Evolutionary conservation across 257 asterid species (phyloP).

Genomic region (Nicotiana undulata): DNA sequence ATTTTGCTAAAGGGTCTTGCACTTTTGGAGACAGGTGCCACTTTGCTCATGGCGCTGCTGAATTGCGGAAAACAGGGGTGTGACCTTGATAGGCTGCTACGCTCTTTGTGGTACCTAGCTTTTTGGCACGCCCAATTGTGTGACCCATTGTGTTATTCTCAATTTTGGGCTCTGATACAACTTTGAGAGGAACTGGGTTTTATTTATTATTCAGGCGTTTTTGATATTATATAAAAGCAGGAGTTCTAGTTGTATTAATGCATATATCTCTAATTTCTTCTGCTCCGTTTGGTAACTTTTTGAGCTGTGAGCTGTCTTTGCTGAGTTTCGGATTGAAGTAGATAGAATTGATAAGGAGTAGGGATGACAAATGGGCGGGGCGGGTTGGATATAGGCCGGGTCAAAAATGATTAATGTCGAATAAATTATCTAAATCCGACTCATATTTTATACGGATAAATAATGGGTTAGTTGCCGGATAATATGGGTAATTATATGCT

Average conservation of each 20-base stretch:
- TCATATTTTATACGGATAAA: no score
- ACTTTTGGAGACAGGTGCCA: slow-evolving; percentile 95
- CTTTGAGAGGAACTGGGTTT: background rate
- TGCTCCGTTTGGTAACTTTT: background rate
- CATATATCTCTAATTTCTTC: background rate
- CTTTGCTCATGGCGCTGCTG: slow-evolving; percentile 85
- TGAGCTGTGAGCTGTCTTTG: background rate
- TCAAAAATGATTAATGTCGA: no score
- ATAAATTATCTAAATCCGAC: no score
- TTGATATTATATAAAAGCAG: background rate
- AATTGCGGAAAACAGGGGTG: slow-evolving; percentile 52
- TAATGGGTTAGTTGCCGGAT: no score
- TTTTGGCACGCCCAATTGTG: background rate
- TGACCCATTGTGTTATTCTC: background rate
- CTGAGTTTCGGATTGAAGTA: no score
- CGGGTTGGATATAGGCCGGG: no score
- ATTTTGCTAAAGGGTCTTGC: slow-evolving; percentile 77
- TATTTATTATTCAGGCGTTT: background rate
- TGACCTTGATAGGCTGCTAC: slow-evolving; percentile 4
- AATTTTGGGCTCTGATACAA: background rate
- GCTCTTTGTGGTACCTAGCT: background rate
- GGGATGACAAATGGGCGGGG: no score
- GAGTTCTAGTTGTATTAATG: background rate
- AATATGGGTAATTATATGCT: no score
- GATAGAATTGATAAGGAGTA: no score